Percentiles rank a stretch among this genome's conserved stretches.
Evolutionary conservation across 2,329 filamentous ascomycete genomes (phyloP).

Genomic region (Fusarium nanum): DNA sequence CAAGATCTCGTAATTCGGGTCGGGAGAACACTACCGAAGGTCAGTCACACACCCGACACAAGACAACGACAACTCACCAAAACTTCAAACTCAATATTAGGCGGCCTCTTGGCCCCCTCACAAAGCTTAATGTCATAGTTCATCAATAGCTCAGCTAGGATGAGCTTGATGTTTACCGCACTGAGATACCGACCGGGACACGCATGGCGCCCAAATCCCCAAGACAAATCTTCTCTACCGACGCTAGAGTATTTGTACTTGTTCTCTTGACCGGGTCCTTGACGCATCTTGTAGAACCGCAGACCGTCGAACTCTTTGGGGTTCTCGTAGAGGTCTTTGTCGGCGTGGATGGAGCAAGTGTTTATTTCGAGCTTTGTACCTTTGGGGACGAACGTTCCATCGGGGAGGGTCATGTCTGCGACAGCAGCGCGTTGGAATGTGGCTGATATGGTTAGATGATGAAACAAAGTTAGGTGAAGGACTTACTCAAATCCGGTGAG

Average conservation of each 20-base stretch:
- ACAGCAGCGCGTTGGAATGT: slow-evolving; percentile 6
- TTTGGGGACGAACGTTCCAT: slow-evolving; percentile 31
- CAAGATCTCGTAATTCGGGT: slow-evolving; percentile 10
- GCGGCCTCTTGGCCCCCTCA: not conserved
- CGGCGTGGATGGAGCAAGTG: slow-evolving; percentile 33
- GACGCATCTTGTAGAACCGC: slow-evolving; percentile 32
- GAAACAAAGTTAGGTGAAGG: fast-evolving
- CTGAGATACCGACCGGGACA: slow-evolving; percentile 36
- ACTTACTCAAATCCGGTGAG: slow-evolving; percentile 38
- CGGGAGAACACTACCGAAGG: not conserved
- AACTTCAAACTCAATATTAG: slow-evolving; percentile 25
- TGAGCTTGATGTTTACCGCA: slow-evolving; percentile 35
- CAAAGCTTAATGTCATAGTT: slow-evolving; percentile 29
- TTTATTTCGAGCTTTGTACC: slow-evolving; percentile 37
- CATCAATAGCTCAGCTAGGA: slow-evolving; percentile 31
- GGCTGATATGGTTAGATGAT: not conserved
- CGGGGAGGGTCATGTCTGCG: slow-evolving; percentile 21
- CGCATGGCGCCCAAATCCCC: slow-evolving; percentile 34
- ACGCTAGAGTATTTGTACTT: slow-evolving; percentile 33
- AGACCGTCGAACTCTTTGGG: slow-evolving; percentile 28
- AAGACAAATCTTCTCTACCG: slow-evolving; percentile 9
- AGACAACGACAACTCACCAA: not conserved
- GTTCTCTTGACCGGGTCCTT: slow-evolving; percentile 8
- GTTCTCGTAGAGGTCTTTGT: slow-evolving; percentile 11
- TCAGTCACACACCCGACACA: fast-evolving